A percentile compares a stretch with the other conserved stretches of the same genome.
Conservation (phyloP, 2,329 filamentous ascomycete genomes). For the Davidsoniella eucalypti region DNA sequence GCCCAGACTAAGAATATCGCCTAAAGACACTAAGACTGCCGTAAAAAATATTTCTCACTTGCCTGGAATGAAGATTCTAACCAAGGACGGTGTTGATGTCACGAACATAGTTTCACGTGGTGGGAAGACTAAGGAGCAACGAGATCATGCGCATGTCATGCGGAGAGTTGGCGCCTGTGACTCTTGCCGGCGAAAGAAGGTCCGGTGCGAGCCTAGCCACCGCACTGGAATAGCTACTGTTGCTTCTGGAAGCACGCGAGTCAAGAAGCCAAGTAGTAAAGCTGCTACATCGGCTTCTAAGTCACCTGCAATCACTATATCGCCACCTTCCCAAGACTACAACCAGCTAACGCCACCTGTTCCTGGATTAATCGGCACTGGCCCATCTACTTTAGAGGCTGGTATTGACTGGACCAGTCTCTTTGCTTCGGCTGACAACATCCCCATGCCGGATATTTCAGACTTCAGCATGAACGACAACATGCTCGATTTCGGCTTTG, state of each 20-base stretch:
- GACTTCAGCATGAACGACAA: no score
- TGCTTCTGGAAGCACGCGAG: constrained; percentile 14
- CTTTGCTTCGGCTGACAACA: no score
- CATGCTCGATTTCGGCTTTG: no score
- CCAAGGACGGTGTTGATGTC: constrained; percentile 44
- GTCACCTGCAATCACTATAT: no score
- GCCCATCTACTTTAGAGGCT: no score
- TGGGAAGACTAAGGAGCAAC: constrained; percentile 51
- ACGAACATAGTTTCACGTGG: constrained; percentile 45
- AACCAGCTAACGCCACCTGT: no score
- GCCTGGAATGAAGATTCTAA: constrained; percentile 52
- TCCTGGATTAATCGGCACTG: no score
- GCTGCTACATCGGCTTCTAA: no score
- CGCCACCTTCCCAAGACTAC: no score
- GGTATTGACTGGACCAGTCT: no score
- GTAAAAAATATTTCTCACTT: constrained; percentile 28
- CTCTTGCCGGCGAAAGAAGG: constrained; percentile 45
- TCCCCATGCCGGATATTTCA: no score
- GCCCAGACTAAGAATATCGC: constrained; percentile 9
- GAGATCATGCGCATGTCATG: constrained; percentile 50
- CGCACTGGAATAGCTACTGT: constrained; percentile 21
- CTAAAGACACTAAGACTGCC: no score
- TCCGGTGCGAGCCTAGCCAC: constrained; percentile 44
- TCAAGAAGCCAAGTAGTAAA: background rate
- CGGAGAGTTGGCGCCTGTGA: constrained; percentile 52